phyloP scores from a whole-genome alignment of 148 eudicot species.

The Mesembryanthemum crystallinum region DNA sequence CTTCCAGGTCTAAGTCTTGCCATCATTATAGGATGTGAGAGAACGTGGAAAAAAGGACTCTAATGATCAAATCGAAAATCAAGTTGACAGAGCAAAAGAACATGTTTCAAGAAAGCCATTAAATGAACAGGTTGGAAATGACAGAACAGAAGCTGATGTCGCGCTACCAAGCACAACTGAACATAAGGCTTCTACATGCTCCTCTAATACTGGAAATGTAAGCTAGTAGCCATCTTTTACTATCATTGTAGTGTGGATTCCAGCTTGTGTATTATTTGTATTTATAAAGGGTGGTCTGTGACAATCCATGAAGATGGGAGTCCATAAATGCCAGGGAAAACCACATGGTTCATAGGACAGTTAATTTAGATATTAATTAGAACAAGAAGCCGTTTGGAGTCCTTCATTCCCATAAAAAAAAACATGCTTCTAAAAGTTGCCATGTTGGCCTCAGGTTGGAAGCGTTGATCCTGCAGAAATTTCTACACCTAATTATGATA shows the following conservation, averaged over 20 bases:
- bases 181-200: conserved; percentile 31
- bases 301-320: neutral
- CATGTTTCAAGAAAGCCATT: conserved; percentile 27
- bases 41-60: conserved; percentile 32
- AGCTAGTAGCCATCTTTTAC: neutral
- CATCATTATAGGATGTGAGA: conserved; percentile 39
- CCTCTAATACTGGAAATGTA: conserved; percentile 45
- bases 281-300: no score
- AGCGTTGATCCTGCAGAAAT: conserved; percentile 20
- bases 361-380: no score
- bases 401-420: neutral
- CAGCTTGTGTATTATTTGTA: neutral
- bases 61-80: conserved; percentile 27
- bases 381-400: neutral
- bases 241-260: neutral
- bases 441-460: conserved; percentile 23
- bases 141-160: conserved; percentile 18
- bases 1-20: conserved; percentile 22
- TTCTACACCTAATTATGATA: conserved; percentile 33
- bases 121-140: conserved; percentile 29
- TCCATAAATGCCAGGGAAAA: no score
- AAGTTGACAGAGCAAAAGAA: conserved; percentile 22
- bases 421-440: neutral
- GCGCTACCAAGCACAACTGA: conserved; percentile 25
- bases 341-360: neutral